Base-by-base conservation (phyloP, 768 basidiomycete genomes). In the Mycena vitilis region DNA sequence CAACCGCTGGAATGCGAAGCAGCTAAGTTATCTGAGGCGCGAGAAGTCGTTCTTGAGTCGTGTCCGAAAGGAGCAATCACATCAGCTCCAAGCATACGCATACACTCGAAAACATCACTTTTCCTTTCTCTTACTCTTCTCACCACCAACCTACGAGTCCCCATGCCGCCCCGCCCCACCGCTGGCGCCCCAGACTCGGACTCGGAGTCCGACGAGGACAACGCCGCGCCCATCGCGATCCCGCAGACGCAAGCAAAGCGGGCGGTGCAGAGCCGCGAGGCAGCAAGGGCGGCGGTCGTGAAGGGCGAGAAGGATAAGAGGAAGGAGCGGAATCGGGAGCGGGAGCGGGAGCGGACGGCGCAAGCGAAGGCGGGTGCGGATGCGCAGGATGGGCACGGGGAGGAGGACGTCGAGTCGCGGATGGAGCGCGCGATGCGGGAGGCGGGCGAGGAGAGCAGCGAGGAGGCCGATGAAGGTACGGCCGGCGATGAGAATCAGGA, bases 211-310 rank as follows among this genome's bases (percentile, higher is more conserved):
- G 44, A 45, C 44, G 13, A 13, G 7, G 44, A 45, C 44, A 45
- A 45, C 16, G 44, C 13, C 18, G 25, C 51, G 1, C 45, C 58
- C 10, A 36, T 59, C 0, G 45, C 45, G 25, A 48, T 59, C 9
- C 49, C 86, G 0, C 83, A 85, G n/a, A 78, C 78, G 0, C 73
- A 80, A 6, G 85, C 87, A 30, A 89, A 84, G 73, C 81, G 81
- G 25, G 70, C 77, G 15, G 81, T 77, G 10, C 78, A 81, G 66
- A 80, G 77, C 47, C 76, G 77, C 55, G 77, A 82, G 34, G 77
- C 78, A n/a, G 79, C 79, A 6, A 69, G 85, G 0, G 76, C 77
- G 65, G 74, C 80, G 57, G 82, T 81, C 23, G 76, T 81, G 42
- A 76, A 72, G 10, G 78, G 75, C 9, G 81, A 81, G 72, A 81